These are phyloP conservation scores for Debaryomyces castellii DNA, from an alignment of 805 yeast species.

Conservation along the genomic window DNA sequence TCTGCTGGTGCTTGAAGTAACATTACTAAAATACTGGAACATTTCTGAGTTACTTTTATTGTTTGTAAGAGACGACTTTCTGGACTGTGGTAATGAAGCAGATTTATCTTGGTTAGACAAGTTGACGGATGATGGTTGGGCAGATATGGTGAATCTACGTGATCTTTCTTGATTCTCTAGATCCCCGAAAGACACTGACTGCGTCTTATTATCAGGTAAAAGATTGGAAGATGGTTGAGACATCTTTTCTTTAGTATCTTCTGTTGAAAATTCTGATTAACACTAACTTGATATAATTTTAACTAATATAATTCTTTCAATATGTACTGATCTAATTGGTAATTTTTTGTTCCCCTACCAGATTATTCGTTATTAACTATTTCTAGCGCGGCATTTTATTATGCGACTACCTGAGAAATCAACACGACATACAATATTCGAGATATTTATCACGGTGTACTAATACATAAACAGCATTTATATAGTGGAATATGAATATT, in stretches of 20 bases:
- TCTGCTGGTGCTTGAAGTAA: neutral
- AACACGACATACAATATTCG: neutral
- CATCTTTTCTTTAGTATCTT: no score
- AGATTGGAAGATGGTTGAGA: conserved; percentile 1
- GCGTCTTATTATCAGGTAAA: conserved; percentile 5
- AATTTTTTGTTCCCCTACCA: neutral
- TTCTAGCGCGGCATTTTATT: neutral
- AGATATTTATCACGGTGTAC: neutral
- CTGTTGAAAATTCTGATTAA: no score
- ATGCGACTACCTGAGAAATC: neutral
- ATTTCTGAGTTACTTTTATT: conserved; percentile 9
- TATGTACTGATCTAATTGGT: neutral
- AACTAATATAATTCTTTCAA: neutral
- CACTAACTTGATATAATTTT: neutral
- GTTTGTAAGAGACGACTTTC: conserved; percentile 6
- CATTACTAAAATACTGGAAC: conserved; percentile 2
- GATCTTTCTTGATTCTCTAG: conserved; percentile 34
- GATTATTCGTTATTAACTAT: no score
- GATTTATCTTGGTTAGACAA: conserved; percentile 13
- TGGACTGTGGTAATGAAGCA: conserved; percentile 1
- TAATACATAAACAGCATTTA: neutral
- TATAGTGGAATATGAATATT: conserved; percentile 48
- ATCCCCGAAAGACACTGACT: conserved; percentile 36
- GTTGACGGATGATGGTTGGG: conserved; percentile 40
- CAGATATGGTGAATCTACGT: conserved; percentile 42